Conservation (phyloP, 805 yeast species). For the Blastobotrys chiropterorum region DNA sequence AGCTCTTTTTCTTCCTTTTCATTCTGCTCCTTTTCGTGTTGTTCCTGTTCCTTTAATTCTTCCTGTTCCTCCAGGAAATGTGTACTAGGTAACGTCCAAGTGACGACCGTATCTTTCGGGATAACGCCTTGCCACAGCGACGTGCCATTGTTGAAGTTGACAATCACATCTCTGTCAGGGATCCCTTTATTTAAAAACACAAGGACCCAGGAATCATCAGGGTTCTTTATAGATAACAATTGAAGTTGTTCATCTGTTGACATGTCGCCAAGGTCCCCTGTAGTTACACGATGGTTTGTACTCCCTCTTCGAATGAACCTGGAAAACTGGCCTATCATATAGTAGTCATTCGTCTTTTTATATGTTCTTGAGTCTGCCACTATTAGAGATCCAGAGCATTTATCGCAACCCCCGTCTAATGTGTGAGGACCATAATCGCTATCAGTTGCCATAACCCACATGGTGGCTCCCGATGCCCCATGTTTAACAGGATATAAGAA, state of each 20-base stretch:
- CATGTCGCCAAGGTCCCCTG: not conserved
- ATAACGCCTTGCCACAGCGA: not conserved
- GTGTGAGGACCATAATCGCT: constrained; percentile 1
- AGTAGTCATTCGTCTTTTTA: constrained; percentile 1
- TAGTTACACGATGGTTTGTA: not conserved
- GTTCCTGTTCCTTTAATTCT: too few species aligned
- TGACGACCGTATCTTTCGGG: not conserved
- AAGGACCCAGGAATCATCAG: constrained; percentile 1
- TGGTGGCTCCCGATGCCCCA: constrained; percentile 3
- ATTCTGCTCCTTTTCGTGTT: constrained; percentile 21
- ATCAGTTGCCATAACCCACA: constrained; percentile 3
- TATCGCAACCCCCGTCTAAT: constrained; percentile 1
- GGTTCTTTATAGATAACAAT: not conserved
- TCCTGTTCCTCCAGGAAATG: constrained; percentile 16
- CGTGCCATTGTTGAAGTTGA: not conserved
- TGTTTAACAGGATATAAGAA: not conserved
- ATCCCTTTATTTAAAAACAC: not conserved
- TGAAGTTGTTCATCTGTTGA: not conserved
- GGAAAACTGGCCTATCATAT: constrained; percentile 8
- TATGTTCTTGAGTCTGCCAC: not conserved
- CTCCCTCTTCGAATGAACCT: constrained; percentile 10
- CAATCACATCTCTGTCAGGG: not conserved
- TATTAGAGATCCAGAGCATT: not conserved
- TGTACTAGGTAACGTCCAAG: not conserved
- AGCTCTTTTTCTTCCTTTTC: constrained; percentile 20